Conservation (phyloP, 495 filamentous ascomycete species). For the Lepidopterella palustris region DNA sequence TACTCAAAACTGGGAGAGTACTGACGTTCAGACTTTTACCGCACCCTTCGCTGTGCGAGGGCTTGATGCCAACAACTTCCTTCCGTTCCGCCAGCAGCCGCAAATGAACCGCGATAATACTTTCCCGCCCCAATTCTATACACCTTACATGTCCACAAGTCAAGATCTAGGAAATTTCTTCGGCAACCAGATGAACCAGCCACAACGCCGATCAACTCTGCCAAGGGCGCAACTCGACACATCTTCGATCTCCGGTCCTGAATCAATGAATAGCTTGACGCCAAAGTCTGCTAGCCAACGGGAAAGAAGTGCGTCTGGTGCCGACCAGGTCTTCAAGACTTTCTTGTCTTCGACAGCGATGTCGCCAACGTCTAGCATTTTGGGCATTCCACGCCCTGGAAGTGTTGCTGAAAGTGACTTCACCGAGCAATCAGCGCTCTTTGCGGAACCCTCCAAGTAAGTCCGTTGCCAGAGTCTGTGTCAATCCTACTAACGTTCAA, state of each 20-base stretch:
- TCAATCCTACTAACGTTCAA: neutral
- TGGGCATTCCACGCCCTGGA: neutral
- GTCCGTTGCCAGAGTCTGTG: neutral
- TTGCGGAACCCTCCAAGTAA: constrained; percentile 5
- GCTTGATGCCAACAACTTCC: neutral
- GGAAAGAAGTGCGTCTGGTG: neutral
- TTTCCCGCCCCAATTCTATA: constrained; percentile 2
- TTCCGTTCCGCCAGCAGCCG: neutral
- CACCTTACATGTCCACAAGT: constrained; percentile 5
- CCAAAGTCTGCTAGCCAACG: neutral
- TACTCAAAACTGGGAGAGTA: constrained; percentile 5
- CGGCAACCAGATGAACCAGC: neutral
- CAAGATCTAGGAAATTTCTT: constrained; percentile 1
- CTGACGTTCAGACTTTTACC: constrained; percentile 8
- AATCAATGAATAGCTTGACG: constrained; percentile 6
- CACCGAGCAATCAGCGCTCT: neutral
- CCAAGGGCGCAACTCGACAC: neutral
- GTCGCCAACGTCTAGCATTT: neutral
- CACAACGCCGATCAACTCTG: neutral
- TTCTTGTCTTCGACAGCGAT: neutral
- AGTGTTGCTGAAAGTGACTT: constrained; percentile 1
- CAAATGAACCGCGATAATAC: neutral
- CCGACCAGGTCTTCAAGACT: neutral
- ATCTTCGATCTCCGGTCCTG: neutral
- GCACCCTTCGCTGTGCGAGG: neutral